Percentiles rank a stretch among this genome's conserved stretches.
Conservation (phyloP, 352 stramenopile species). For the Pythium plurisporium region DNA sequence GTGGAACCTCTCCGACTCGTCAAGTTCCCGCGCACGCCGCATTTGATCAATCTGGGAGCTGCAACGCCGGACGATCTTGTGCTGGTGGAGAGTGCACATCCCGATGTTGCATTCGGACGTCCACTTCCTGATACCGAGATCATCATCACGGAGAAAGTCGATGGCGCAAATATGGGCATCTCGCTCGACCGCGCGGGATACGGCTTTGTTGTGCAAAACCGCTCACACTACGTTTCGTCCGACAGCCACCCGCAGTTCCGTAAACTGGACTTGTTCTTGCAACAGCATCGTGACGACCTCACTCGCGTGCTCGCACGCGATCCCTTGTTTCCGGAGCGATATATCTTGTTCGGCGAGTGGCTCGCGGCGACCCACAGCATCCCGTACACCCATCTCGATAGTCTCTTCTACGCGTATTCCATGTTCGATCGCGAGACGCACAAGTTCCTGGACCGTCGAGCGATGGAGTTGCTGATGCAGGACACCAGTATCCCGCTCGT, state of each 20-base stretch:
- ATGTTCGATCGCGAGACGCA: slow-evolving; percentile 57
- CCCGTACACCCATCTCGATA: slow-evolving; percentile 57
- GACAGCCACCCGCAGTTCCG: slow-evolving; percentile 63
- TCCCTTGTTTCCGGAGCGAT: slow-evolving; percentile 51
- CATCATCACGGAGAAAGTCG: slow-evolving; percentile 78
- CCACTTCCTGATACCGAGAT: slow-evolving; percentile 26
- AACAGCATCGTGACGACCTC: slow-evolving; percentile 34
- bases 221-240: slow-evolving; percentile 60
- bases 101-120: slow-evolving; percentile 10
- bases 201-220: slow-evolving; percentile 69
- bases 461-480: slow-evolving; percentile 21
- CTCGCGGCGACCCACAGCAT: slow-evolving; percentile 76
- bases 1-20: slow-evolving; percentile 36
- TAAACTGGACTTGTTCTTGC: slow-evolving; percentile 55
- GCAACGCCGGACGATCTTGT: slow-evolving; percentile 57
- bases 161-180: slow-evolving; percentile 83
- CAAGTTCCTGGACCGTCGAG: slow-evolving; percentile 8
- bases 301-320: slow-evolving; percentile 42
- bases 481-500: slow-evolving; percentile 32
- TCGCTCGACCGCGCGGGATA: slow-evolving; percentile 43
- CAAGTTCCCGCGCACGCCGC: slow-evolving; percentile 58
- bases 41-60: slow-evolving; percentile 53
- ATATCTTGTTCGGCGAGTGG: slow-evolving; percentile 84
- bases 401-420: slow-evolving; percentile 78
- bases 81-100: slow-evolving; percentile 17